Conservation (phyloP, 495 filamentous ascomycete genomes). For the Penicillium lagena region DNA sequence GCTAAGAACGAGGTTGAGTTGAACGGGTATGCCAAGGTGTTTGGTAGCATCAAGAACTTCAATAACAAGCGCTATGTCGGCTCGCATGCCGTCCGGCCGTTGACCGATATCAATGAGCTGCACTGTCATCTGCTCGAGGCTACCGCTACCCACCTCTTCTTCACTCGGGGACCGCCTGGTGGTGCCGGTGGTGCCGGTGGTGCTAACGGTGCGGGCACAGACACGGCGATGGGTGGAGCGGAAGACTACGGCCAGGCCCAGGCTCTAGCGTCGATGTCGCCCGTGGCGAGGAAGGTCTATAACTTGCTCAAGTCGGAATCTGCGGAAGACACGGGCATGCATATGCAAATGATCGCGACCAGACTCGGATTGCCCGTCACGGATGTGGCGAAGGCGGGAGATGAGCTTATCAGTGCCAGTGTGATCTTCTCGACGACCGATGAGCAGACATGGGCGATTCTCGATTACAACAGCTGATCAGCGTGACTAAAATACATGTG, state of each 20-base stretch:
- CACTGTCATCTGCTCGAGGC: slow-evolving; percentile 86
- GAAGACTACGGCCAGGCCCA: slow-evolving; percentile 29
- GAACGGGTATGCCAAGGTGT: slow-evolving; percentile 76
- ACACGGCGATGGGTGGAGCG: slow-evolving; percentile 32
- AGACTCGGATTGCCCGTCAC: slow-evolving; percentile 52
- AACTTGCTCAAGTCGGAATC: slow-evolving; percentile 53
- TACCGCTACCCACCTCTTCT: slow-evolving; percentile 76
- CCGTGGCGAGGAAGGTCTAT: slow-evolving; percentile 60
- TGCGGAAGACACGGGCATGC: slow-evolving; percentile 72
- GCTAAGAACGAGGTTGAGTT: slow-evolving; percentile 47
- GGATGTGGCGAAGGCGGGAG: slow-evolving; percentile 67
- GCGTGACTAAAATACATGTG: not conserved
- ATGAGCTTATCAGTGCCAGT: slow-evolving; percentile 67
- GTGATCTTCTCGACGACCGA: slow-evolving; percentile 87
- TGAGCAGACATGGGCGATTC: slow-evolving; percentile 70
- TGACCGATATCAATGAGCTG: slow-evolving; percentile 86
- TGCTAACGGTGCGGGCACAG: slow-evolving; percentile 20
- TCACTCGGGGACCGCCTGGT: slow-evolving; percentile 65
- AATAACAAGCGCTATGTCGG: slow-evolving; percentile 72
- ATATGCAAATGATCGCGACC: slow-evolving; percentile 66
- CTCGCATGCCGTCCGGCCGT: slow-evolving; percentile 70
- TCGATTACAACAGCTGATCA: slow-evolving; percentile 33
- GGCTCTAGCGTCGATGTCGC: slow-evolving; percentile 43
- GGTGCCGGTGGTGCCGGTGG: slow-evolving; percentile 21
- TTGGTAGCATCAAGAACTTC: slow-evolving; percentile 71